phyloP scores from a whole-genome alignment of 768 basidiomycete genomes.

The Dioszegia crocea region DNA sequence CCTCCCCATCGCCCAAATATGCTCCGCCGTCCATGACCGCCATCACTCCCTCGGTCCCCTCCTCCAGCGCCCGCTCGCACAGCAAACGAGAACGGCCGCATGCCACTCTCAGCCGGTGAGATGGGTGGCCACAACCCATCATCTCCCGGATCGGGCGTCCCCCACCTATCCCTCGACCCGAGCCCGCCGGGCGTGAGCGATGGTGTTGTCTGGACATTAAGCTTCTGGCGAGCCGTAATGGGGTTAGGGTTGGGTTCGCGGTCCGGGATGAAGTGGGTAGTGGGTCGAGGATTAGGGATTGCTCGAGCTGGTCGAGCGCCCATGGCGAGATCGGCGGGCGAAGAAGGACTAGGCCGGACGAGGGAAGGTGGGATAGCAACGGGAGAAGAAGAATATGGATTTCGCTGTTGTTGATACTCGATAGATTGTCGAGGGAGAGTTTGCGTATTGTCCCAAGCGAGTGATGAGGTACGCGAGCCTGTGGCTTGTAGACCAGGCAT shows the following conservation, averaged over 20 bases:
- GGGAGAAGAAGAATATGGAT: neutral
- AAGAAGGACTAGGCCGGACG: slow-evolving; percentile 37
- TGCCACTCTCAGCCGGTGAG: slow-evolving; percentile 25
- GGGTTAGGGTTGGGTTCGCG: slow-evolving; percentile 18
- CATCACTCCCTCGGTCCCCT: slow-evolving; percentile 26
- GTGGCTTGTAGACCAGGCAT: slow-evolving; percentile 3
- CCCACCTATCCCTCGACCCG: neutral
- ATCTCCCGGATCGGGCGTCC: slow-evolving; percentile 10
- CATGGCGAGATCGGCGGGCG: slow-evolving; percentile 33
- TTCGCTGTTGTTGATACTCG: neutral
- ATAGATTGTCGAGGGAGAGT: neutral
- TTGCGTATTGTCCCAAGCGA: slow-evolving; percentile 3
- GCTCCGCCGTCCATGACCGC: slow-evolving; percentile 39
- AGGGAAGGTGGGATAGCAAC: slow-evolving; percentile 9
- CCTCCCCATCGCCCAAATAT: slow-evolving; percentile 47
- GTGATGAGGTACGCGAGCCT: slow-evolving; percentile 1
- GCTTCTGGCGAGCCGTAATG: slow-evolving; percentile 10
- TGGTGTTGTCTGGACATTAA: slow-evolving; percentile 3
- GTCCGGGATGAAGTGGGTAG: slow-evolving; percentile 37
- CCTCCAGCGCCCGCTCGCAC: slow-evolving; percentile 44
- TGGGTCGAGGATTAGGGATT: slow-evolving; percentile 19
- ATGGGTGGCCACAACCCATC: slow-evolving; percentile 32
- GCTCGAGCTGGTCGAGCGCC: slow-evolving; percentile 2
- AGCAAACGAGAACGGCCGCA: slow-evolving; percentile 51
- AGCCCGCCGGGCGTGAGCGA: neutral